phyloP scores from a whole-genome alignment of 768 basidiomycete genomes.

The Lactarius quietus region DNA sequence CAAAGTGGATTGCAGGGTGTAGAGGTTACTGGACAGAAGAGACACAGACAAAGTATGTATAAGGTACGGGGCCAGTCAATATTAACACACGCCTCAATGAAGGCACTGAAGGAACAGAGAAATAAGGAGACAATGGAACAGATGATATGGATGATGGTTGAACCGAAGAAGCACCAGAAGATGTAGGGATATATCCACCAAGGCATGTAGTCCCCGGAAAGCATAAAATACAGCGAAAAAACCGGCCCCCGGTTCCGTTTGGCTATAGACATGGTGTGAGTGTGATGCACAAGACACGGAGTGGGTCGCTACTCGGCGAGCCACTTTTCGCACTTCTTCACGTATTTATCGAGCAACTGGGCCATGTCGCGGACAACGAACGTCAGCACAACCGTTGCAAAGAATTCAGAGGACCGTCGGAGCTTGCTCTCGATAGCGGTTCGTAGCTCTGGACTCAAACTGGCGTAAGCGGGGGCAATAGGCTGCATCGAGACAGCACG shows the following conservation, averaged over 20 bases:
- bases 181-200: slow-evolving; percentile 28
- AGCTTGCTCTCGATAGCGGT: slow-evolving; percentile 67
- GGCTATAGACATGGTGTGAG: slow-evolving; percentile 10
- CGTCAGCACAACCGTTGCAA: slow-evolving; percentile 80
- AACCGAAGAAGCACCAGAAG: slow-evolving; percentile 32
- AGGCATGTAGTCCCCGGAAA: slow-evolving; percentile 31
- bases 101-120: slow-evolving; percentile 6
- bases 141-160: slow-evolving; percentile 28
- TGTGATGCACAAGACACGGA: slow-evolving; percentile 5
- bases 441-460: slow-evolving; percentile 63
- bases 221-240: slow-evolving; percentile 33
- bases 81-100: slow-evolving; percentile 3
- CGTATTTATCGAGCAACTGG: slow-evolving; percentile 86
- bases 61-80: slow-evolving; percentile 17
- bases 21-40: slow-evolving; percentile 10
- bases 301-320: slow-evolving; percentile 59
- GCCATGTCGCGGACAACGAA: slow-evolving; percentile 89
- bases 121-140: slow-evolving; percentile 7
- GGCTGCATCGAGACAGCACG: slow-evolving; percentile 65
- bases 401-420: slow-evolving; percentile 85
- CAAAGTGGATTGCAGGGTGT: slow-evolving; percentile 18
- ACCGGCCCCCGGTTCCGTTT: slow-evolving; percentile 15
- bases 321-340: slow-evolving; percentile 92
- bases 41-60: slow-evolving; percentile 15
- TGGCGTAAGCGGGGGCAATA: slow-evolving; percentile 66